Evolutionary conservation across 768 basidiomycete species (phyloP).

Genomic region (Boletales sp.): DNA sequence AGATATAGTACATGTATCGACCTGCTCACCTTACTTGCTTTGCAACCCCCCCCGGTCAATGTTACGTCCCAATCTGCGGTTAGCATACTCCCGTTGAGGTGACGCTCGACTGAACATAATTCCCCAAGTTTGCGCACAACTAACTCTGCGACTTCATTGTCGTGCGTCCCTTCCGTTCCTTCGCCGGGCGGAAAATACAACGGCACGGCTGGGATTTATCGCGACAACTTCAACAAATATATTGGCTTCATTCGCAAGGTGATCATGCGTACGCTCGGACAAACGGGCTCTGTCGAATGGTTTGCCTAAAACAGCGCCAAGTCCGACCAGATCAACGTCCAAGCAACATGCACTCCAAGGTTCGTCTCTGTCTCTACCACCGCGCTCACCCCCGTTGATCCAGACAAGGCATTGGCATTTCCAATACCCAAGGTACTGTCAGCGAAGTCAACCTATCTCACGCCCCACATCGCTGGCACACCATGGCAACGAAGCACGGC

Average conservation of each 20-base stretch:
- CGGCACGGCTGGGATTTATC: constrained; percentile 48
- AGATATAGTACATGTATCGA: too few species aligned
- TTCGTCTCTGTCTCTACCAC: constrained; percentile 22
- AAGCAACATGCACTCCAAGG: constrained; percentile 72
- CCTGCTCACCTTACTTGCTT: too few species aligned
- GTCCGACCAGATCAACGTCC: constrained; percentile 78
- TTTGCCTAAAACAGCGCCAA: constrained; percentile 89
- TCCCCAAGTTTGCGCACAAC: too few species aligned
- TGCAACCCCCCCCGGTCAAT: too few species aligned
- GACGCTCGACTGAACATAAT: too few species aligned
- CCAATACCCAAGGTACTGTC: constrained; percentile 88
- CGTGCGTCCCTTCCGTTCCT: constrained; percentile 33
- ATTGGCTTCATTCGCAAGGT: constrained; percentile 47
- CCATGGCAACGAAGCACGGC: too few species aligned
- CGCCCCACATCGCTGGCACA: too few species aligned
- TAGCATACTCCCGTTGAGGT: too few species aligned
- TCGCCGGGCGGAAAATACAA: constrained; percentile 47
- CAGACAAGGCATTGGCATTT: constrained; percentile 61
- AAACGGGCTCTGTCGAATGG: constrained; percentile 69
- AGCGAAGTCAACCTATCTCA: constrained; percentile 81
- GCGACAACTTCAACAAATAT: constrained; percentile 39
- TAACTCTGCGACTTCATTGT: too few species aligned
- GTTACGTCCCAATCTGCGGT: too few species aligned
- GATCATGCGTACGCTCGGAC: constrained; percentile 46
- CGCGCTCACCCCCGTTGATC: neutral